Evolutionary conservation across 257 asterid genomes (phyloP).

Genomic region (Solanum raphanifolium): DNA sequence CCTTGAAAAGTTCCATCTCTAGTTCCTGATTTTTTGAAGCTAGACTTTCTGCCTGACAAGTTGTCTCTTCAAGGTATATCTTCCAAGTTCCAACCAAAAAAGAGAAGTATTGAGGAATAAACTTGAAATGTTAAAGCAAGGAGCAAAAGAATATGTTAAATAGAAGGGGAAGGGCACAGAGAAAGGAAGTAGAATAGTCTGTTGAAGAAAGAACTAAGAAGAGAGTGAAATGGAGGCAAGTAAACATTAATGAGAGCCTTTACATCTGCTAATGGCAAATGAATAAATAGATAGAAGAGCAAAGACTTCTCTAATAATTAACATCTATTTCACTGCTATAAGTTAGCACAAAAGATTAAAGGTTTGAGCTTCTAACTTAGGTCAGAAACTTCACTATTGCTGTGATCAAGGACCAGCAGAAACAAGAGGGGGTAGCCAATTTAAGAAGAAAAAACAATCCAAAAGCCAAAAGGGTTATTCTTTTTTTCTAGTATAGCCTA

Average conservation of each 20-base stretch:
- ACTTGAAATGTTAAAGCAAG: neutral
- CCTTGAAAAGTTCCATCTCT: conserved; percentile 56
- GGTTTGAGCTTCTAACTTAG: neutral
- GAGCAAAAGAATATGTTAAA: neutral
- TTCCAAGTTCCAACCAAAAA: conserved; percentile 19
- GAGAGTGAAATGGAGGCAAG: neutral
- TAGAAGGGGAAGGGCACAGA: neutral
- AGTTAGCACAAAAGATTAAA: neutral
- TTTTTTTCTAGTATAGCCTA: neutral
- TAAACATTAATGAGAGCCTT: neutral
- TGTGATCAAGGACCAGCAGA: neutral
- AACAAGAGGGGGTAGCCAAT: neutral
- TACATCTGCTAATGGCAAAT: neutral
- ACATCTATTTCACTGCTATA: neutral
- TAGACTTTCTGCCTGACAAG: conserved; percentile 41
- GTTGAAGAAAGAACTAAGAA: neutral
- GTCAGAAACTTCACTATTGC: neutral
- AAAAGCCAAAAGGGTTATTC: neutral
- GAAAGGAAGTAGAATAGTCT: neutral
- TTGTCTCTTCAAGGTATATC: conserved; percentile 60
- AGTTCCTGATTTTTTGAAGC: conserved; percentile 48
- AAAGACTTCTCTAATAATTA: neutral
- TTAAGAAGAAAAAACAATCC: neutral
- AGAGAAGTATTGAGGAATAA: neutral
- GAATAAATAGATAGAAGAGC: neutral